Base-by-base conservation (phyloP, 495 filamentous ascomycete genomes). In the Neurospora sp. region DNA sequence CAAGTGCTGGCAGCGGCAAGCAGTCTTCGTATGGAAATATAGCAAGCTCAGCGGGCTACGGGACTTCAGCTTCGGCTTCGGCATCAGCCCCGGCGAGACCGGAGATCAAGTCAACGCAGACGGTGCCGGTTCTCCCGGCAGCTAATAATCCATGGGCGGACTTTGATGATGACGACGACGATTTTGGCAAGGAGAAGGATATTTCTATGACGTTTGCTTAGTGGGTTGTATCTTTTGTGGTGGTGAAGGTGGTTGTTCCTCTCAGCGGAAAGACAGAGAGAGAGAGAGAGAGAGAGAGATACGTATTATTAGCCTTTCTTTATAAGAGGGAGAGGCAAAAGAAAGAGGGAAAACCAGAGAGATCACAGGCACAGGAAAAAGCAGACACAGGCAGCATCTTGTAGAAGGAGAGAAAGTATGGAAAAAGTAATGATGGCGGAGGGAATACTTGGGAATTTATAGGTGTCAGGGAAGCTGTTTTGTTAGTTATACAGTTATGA, bases 121-220 rank as follows among this genome's bases (percentile, higher is more conserved):
- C 83, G 53, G 78, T 82, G 71, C 84, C 83, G 1, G 82, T 81
- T 70, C 71, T 85, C 9, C 45, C 79, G 86, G 40, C 91, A 83
- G 75, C 89, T 84, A 93, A 35, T 65, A 65, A 97, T 82, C 92
- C 93, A 9, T 97, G 94, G 94, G 91, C 89, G 0, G 93, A 96
- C 72, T 86, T 89, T 70, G 92, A 95, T 70, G 92, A 95, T 71
- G 88, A 91, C 68, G 92, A 92, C 31, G 86, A 91, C 78, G 82
- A 97, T 79, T 83, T 92, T 84, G 84, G 93, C 79, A 81, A 87
- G 76, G 84, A 89, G 79, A 86, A 95, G 87, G 83, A 94, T 85
- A 90, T 91, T 87, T 81, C 89, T 78, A 81, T 92, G 85, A 90
- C 94, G 85, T 88, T 96, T 93, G 88, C 88, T 74, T 90, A 79